phyloP scores from a whole-genome alignment of 768 basidiomycete species.

The Tylopilus subfusipes region DNA sequence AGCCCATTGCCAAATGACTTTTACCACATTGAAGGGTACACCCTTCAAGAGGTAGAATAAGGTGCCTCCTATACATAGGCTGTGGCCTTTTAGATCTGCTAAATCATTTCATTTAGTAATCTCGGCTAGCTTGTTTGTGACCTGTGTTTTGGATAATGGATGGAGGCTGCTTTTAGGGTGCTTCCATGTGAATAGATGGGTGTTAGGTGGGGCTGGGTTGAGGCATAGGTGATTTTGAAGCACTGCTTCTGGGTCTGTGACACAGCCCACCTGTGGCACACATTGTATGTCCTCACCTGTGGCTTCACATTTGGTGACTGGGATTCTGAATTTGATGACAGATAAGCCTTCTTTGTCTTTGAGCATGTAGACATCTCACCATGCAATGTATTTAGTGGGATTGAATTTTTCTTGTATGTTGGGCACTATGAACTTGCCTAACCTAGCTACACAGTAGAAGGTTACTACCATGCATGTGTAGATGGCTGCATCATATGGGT shows the following conservation, averaged over 20 bases:
- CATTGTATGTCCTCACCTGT: background rate
- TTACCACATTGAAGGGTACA: background rate
- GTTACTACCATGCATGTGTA: background rate
- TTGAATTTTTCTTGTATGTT: background rate
- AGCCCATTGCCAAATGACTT: background rate
- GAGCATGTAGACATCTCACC: fast-evolving
- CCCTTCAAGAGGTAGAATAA: background rate
- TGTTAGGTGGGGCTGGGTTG: background rate
- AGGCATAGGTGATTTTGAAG: background rate
- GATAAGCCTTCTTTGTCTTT: background rate
- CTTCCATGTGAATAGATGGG: background rate
- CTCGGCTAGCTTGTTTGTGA: background rate
- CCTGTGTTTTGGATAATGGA: background rate
- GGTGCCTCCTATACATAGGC: background rate
- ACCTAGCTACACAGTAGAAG: background rate
- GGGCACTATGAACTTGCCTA: background rate
- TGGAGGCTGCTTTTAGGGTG: too few species aligned
- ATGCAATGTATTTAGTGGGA: background rate
- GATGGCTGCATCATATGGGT: background rate
- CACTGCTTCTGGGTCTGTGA: background rate
- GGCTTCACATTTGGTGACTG: background rate
- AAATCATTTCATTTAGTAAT: background rate
- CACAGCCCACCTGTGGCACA: background rate
- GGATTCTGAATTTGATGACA: background rate
- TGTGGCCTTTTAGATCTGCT: background rate